Evolutionary conservation across 257 asterid species (phyloP), one percentile per base, ranked within the genome.

Genomic region (Fraxinus anomala): DNA sequence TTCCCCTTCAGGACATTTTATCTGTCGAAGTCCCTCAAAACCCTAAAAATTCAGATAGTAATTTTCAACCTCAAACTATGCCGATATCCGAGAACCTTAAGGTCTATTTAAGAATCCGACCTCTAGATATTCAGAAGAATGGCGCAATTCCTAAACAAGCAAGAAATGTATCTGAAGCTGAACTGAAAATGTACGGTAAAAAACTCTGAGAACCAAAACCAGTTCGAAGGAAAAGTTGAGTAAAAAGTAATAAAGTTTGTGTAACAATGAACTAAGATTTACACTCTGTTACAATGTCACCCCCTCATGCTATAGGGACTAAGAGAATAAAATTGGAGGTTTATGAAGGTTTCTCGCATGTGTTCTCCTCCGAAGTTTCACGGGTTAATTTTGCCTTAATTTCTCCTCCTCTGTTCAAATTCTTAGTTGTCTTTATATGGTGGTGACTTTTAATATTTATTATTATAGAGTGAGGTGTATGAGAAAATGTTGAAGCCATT

Each of bases 301-400:
- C 94, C 40, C 97, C 97, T 14, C 80, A 59, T 61, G 74, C 82
- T 5, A 66, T 89, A 71, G 96, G 89, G n/a, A 80, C 80, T 68
- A 95, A 86, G 86, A 87, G 97, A 75, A 70, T 80, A 28, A 93
- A 93, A 76, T 90, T 96, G 5, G 97, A 93, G 89, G 89, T 93
- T 26, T 90, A 88, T 73, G 96, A 87, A 82, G 99, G 99, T 23
- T 95, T 93, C 80, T 84, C 97, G 0, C 86, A 80, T 21, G 97
- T 95, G 72, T 95, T 95, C 82, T 79, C 89, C 33, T 75, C 91
- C 11, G 94, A 88, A 74, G 86, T 91, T 4, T 85, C 97, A 69
- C 99, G 93, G 97, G 99, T 94, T 37, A n/a, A 17, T 16, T 61
- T 10, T 33, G 2, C 28, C 34, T n/a, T 17, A 26, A 1, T 28